Evolutionary conservation across 2,329 filamentous ascomycete genomes (phyloP), one percentile per base, ranked within the genome.

Genomic region (Phialophora macrospora): DNA sequence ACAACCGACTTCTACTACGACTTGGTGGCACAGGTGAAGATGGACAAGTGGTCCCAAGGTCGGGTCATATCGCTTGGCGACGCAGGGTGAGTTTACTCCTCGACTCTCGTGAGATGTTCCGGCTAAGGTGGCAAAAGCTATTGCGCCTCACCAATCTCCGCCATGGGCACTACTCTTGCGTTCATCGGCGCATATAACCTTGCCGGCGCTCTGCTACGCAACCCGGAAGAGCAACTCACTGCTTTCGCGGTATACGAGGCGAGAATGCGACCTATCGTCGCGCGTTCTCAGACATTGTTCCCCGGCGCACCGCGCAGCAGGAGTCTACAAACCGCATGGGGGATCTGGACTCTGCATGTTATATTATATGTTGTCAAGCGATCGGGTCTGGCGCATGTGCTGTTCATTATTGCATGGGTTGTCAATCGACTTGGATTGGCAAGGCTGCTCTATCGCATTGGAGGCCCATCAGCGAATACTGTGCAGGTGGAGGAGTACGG

Each of bases 1-100:
- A 72, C 76, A 0, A 70, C 78, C 0, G 78, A 83, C 62, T 83
- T 82, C 69, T 84, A 83, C 70, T 78, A 77, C 63, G 76, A 81
- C 41, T 74, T 78, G 4, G 65, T 75, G 28, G 74, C 69, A 2
- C 74, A 75, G 63, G 70, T 74, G 5, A 69, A 74, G 20, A 66
- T 77, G 60, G 71, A 75, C 1, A 71, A 38, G 24, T 82, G 80
- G 80, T 74, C 68, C 46, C 76, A 74, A 8, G 75, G 77, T 22
- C 73, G 78, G 5, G 76, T 76, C 3, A 73, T 82, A 22, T 67
- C 82, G 8, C 68, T 83, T 2, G 80, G 80, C 4, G 81, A 83
- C 73, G 80, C 80, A 24, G 68, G 51, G 58, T 64, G 32, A 56
- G 51, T 56, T 3, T 41, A 5, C 30, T 51, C 51, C 38, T 22